phyloP scores from a whole-genome alignment of 768 basidiomycete species.

The Lyophyllum shimeji region DNA sequence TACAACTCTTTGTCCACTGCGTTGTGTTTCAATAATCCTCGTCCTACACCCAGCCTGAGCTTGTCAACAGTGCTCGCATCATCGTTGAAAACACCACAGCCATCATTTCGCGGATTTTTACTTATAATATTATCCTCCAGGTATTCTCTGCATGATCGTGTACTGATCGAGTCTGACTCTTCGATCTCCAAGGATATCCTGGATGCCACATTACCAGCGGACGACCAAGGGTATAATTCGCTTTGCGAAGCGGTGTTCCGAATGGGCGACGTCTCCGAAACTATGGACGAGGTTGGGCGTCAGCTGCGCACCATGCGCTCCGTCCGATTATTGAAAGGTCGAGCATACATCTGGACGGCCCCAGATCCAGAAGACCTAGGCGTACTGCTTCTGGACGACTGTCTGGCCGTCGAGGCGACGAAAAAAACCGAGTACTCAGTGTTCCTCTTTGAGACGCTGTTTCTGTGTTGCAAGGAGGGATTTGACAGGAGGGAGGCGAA shows the following conservation, averaged over 20 bases:
- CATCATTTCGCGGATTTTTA: conserved; percentile 31
- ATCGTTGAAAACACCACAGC: conserved; percentile 29
- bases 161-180: no score
- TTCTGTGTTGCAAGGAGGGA: conserved; percentile 33
- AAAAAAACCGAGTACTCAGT: conserved; percentile 25
- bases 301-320: conserved; percentile 35
- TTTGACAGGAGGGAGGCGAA: conserved; percentile 7
- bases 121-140: conserved; percentile 29
- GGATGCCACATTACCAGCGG: conserved; percentile 25
- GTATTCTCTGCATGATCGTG: conserved; percentile 13
- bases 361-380: conserved; percentile 30
- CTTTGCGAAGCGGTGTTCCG: conserved; percentile 32
- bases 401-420: conserved; percentile 22
- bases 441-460: conserved; percentile 34
- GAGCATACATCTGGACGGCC: conserved; percentile 26
- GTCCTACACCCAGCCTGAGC: conserved; percentile 10
- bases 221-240: conserved; percentile 28
- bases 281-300: conserved; percentile 36
- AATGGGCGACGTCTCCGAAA: conserved; percentile 29
- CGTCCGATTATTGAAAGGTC: conserved; percentile 23
- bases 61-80: conserved; percentile 22
- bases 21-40: neutral
- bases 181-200: conserved; percentile 25
- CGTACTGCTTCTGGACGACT: conserved; percentile 33
- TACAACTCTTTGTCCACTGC: neutral